Conservation (phyloP, 495 filamentous ascomycete species). For the Astrothelium subdiscretum region DNA sequence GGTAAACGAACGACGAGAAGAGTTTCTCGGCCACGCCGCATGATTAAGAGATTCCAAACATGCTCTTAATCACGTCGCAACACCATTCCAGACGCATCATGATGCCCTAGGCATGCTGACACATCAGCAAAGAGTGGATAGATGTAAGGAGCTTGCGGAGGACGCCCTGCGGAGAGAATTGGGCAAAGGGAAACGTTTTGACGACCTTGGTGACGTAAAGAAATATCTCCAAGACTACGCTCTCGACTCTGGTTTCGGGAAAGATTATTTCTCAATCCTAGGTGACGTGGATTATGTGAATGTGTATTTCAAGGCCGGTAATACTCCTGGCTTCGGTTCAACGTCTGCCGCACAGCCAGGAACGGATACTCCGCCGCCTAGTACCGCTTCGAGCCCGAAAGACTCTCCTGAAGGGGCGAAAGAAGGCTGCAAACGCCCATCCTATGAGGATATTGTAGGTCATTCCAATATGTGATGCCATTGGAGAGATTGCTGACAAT, state of each 20-base stretch:
- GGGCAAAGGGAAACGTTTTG: not conserved
- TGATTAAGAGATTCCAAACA: not conserved
- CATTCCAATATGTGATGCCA: not conserved
- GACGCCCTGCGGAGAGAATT: not conserved
- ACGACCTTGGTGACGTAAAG: not conserved
- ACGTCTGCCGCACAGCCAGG: not conserved
- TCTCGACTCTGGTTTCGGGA: not conserved
- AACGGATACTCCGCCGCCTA: not conserved
- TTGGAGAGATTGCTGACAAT: not conserved
- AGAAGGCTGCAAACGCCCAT: not conserved
- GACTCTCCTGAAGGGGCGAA: not conserved
- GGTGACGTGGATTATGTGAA: not conserved
- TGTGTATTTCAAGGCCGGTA: not conserved
- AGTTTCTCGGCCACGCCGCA: not conserved
- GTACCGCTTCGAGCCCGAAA: not conserved
- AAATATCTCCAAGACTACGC: not conserved
- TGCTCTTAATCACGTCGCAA: not conserved
- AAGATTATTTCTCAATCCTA: not conserved
- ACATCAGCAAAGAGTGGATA: not conserved
- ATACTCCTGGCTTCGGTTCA: not conserved
- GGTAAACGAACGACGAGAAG: not conserved
- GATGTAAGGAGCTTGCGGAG: not conserved
- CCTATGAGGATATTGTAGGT: not conserved
- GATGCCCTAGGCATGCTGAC: not conserved
- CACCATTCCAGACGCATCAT: not conserved